phyloP scores from a whole-genome alignment of 2,329 filamentous ascomycete genomes.

The Talaromyces amestolkiae region DNA sequence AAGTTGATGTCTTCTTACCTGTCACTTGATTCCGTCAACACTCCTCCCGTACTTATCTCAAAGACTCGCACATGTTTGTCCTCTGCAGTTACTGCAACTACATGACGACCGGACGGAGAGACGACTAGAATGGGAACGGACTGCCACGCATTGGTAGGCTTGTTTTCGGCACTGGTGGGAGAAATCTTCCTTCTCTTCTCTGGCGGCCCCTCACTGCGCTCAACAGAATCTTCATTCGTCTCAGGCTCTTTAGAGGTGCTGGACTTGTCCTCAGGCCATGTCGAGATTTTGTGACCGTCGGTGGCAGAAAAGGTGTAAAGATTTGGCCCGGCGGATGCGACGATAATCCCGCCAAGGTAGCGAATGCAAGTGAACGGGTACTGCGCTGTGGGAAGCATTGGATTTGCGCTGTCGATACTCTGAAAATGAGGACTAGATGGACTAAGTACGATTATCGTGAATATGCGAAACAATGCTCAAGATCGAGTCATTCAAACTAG shows the following conservation, averaged over 20 bases:
- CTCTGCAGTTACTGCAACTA: slow-evolving; percentile 79
- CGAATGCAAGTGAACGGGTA: slow-evolving; percentile 65
- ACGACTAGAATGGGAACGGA: slow-evolving; percentile 68
- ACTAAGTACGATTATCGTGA: background rate
- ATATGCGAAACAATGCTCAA: background rate
- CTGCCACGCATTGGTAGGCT: slow-evolving; percentile 41
- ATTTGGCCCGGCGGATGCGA: slow-evolving; percentile 70
- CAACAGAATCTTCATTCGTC: background rate
- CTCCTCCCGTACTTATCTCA: slow-evolving; percentile 60
- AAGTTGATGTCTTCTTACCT: slow-evolving; percentile 53
- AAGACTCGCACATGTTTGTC: slow-evolving; percentile 91
- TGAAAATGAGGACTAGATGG: background rate
- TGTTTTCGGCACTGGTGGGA: slow-evolving; percentile 25
- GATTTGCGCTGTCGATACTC: background rate
- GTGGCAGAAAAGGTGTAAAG: slow-evolving; percentile 65
- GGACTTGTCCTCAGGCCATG: slow-evolving; percentile 52
- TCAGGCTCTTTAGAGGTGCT: background rate
- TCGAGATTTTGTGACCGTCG: slow-evolving; percentile 58
- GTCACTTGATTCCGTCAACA: slow-evolving; percentile 66
- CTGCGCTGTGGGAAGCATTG: slow-evolving; percentile 36
- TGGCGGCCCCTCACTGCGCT: slow-evolving; percentile 35
- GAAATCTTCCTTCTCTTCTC: slow-evolving; percentile 47
- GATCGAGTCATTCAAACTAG: background rate
- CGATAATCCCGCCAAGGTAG: slow-evolving; percentile 51
- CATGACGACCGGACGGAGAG: slow-evolving; percentile 63